These are phyloP conservation scores for Backusella tuberculispora DNA, from an alignment of 192 early-diverging fungal genomes.

Conservation along the genomic window DNA sequence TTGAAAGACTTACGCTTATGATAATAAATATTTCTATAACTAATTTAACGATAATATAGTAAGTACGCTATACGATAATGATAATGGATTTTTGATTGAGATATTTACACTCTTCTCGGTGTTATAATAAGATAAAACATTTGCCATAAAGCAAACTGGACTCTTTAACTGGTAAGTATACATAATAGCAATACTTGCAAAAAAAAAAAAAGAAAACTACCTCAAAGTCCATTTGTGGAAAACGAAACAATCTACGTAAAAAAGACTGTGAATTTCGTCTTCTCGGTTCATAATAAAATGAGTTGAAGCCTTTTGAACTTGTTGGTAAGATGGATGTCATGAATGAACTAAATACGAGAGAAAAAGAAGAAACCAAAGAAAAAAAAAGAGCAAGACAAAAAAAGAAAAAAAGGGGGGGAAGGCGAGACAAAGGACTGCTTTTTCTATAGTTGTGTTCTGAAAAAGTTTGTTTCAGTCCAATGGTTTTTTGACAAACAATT, in stretches of 20 bases:
- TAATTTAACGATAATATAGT: slow-evolving; percentile 26
- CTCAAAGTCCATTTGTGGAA: slow-evolving; percentile 80
- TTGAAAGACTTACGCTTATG: slow-evolving; percentile 77
- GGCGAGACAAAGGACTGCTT: neutral
- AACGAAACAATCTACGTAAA: slow-evolving; percentile 9
- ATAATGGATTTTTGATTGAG: neutral
- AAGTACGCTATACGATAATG: neutral
- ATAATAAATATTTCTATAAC: slow-evolving; percentile 94
- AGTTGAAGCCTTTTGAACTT: slow-evolving; percentile 4
- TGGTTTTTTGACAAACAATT: neutral
- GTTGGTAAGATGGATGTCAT: slow-evolving; percentile 15
- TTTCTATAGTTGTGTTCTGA: neutral
- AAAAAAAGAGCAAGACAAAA: neutral
- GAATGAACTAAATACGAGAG: neutral
- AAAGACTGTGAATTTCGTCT: neutral
- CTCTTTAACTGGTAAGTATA: neutral
- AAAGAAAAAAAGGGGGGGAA: neutral
- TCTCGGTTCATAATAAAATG: slow-evolving; percentile 2
- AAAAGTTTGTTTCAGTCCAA: neutral
- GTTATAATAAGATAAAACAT: slow-evolving; percentile 86
- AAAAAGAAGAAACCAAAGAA: neutral
- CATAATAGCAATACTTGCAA: no score
- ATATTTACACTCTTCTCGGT: slow-evolving; percentile 78
- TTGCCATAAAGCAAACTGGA: slow-evolving; percentile 83
- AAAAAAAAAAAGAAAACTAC: slow-evolving; percentile 23